Evolutionary conservation across 495 filamentous ascomycete genomes (phyloP).

Genomic region (Apodospora peruviana): DNA sequence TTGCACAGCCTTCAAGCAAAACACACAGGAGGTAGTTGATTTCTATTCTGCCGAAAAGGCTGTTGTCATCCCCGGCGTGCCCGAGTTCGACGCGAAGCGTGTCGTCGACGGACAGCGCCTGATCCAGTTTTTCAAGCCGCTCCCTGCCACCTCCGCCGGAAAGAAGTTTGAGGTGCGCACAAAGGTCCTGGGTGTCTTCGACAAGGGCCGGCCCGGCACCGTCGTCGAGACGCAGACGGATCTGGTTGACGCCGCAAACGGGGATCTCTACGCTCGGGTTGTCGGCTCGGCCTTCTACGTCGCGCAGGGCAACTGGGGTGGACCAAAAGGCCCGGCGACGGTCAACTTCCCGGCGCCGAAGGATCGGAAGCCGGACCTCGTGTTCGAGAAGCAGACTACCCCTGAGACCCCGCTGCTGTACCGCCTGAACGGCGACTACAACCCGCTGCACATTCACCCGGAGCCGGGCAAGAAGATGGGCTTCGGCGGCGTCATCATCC

Average conservation of each 20-base stretch:
- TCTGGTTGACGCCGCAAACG: slow-evolving; percentile 63
- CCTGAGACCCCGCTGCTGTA: slow-evolving; percentile 69
- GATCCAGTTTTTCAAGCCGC: slow-evolving; percentile 69
- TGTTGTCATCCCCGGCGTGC: slow-evolving; percentile 66
- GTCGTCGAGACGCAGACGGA: slow-evolving; percentile 77
- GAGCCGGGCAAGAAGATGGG: slow-evolving; percentile 84
- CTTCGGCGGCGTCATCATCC: slow-evolving; percentile 83
- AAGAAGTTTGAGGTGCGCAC: slow-evolving; percentile 68
- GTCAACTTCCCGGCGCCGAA: slow-evolving; percentile 69
- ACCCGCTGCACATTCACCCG: slow-evolving; percentile 81
- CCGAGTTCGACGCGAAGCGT: slow-evolving; percentile 66
- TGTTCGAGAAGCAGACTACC: slow-evolving; percentile 62
- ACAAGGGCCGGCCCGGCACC: slow-evolving; percentile 80
- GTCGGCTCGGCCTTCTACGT: slow-evolving; percentile 71
- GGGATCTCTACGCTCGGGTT: slow-evolving; percentile 66
- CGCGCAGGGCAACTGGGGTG: slow-evolving; percentile 82
- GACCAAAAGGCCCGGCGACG: slow-evolving; percentile 78
- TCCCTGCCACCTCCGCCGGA: slow-evolving; percentile 68
- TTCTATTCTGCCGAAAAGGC: slow-evolving; percentile 66
- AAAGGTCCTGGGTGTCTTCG: slow-evolving; percentile 82
- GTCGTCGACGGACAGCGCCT: slow-evolving; percentile 83
- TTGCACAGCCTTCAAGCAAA: slow-evolving; percentile 68
- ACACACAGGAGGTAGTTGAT: slow-evolving; percentile 72
- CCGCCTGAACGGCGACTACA: slow-evolving; percentile 85
- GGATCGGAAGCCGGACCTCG: slow-evolving; percentile 66